Base-by-base conservation (phyloP, 768 basidiomycete genomes). In the Arthromyces matolae region DNA sequence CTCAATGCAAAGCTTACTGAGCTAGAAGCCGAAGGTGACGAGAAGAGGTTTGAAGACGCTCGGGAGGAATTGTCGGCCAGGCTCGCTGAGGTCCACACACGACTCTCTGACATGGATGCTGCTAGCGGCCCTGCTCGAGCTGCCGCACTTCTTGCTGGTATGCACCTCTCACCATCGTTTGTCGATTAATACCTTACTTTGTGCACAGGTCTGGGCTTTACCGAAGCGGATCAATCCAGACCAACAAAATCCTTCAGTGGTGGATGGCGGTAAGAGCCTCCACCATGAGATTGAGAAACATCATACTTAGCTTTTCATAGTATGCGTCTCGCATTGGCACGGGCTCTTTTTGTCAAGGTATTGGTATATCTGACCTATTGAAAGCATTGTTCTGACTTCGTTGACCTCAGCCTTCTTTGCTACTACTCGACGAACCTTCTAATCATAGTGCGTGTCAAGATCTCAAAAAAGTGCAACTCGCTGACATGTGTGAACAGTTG, bases 51-150 rank as follows among this genome's bases (percentile, higher is more conserved):
- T 31, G 89, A 86, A 57, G 90, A 90, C 58, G 84, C 88, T 12
- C 79, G 87, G 57, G 93, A 96, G 60, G 94, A 94, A 54, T 76
- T 89, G 2, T 82, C 86, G 2, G 74, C 79, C 7, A 76, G 93
- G 45, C 64, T 98, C 25, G 84, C 88, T 2, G 95, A 99, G 53
- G 88, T 96, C 5, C 96, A 98, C 62, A 72, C 86, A 37, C 79
- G 87, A 38, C 68, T 98, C 37, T 83, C 93, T n/a, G 96, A 99
- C 40, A 98, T 99, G 85, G 96, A 99, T 56, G 95, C 95, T 3
- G 95, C 90, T 62, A 95, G 89, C 62, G 96, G 93, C 3, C 96
- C 96, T n/a, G 86, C 92, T 6, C 71, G 96, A 37, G 94, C 95
- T 18, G 91, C 92, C 12, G 78, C 89, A 16, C 70, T 99, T 20